phyloP scores from a whole-genome alignment of 1,139 yeast species.

The Eremothecium gossypii region DNA sequence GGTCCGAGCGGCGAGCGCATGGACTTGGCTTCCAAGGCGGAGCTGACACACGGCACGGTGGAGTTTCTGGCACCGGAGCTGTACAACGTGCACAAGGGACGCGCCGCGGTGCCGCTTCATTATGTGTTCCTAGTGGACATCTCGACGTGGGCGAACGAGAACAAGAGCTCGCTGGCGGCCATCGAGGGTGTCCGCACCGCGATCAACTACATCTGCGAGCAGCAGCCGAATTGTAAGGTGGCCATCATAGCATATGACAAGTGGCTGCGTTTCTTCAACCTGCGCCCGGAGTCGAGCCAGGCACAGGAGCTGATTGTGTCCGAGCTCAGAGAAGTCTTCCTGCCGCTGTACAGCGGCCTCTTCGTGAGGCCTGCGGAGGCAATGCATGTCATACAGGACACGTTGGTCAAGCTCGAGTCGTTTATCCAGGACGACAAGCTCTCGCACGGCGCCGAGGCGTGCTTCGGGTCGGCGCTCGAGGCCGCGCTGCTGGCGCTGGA shows the following conservation, averaged over 20 bases:
- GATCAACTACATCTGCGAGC: constrained; percentile 27
- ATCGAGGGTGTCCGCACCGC: constrained; percentile 62
- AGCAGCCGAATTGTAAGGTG: constrained; percentile 39
- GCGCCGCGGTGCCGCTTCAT: constrained; percentile 43
- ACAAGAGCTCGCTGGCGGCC: constrained; percentile 47
- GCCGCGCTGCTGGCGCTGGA: constrained; percentile 61
- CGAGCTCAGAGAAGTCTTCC: constrained; percentile 71
- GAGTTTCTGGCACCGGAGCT: constrained; percentile 72
- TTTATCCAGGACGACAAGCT: constrained; percentile 35
- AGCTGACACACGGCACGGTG: constrained; percentile 72
- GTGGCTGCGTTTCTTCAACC: constrained; percentile 63
- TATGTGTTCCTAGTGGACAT: constrained; percentile 77
- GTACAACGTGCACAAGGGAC: constrained; percentile 46
- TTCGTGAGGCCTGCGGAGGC: constrained; percentile 73
- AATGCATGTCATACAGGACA: constrained; percentile 52
- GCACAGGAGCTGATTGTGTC: constrained; percentile 60
- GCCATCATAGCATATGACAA: constrained; percentile 75
- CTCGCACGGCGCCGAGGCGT: constrained; percentile 53
- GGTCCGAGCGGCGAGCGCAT: constrained; percentile 51
- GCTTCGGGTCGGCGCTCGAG: constrained; percentile 71
- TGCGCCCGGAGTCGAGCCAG: constrained; percentile 45
- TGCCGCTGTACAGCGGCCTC: constrained; percentile 71
- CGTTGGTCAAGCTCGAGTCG: constrained; percentile 54
- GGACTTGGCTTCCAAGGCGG: constrained; percentile 63
- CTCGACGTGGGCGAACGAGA: constrained; percentile 51